Evolutionary conservation across 305 asterid species (phyloP).

Genomic region (Fraxinus angustifolia): DNA sequence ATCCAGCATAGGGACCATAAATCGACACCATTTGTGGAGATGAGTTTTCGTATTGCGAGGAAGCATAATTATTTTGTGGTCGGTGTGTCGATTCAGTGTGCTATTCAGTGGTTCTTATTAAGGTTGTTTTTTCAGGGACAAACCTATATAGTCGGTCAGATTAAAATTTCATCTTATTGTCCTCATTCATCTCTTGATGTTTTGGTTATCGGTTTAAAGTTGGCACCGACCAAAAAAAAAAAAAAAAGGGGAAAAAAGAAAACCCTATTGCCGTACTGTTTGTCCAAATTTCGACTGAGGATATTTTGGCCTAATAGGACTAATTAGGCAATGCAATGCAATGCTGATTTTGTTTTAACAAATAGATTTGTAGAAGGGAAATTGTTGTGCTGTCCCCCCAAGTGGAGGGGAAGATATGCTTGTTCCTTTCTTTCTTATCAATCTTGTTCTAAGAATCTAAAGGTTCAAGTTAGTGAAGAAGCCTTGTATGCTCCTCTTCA

Average conservation of each 20-base stretch:
- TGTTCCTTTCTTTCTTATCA: background rate
- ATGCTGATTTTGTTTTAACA: background rate
- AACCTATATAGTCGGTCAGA: background rate
- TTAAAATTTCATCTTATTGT: background rate
- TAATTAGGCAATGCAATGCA: background rate
- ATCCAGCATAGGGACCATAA: slow-evolving; percentile 28
- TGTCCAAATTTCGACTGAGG: background rate
- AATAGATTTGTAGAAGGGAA: background rate
- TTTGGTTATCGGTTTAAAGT: background rate
- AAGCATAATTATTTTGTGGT: background rate
- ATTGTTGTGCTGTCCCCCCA: background rate
- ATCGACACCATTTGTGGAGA: background rate
- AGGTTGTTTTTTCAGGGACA: background rate
- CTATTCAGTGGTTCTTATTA: background rate
- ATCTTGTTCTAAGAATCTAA: background rate
- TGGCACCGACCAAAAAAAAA: background rate
- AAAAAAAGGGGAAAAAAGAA: background rate
- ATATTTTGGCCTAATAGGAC: background rate
- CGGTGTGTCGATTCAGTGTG: background rate
- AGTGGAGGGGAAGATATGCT: slow-evolving; percentile 2
- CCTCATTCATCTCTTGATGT: background rate
- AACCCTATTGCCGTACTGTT: background rate
- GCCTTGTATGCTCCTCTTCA: background rate
- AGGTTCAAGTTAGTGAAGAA: background rate
- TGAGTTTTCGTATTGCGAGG: background rate